Base-by-base conservation (phyloP, 768 basidiomycete genomes). In the Guyanaporus albipodus region DNA sequence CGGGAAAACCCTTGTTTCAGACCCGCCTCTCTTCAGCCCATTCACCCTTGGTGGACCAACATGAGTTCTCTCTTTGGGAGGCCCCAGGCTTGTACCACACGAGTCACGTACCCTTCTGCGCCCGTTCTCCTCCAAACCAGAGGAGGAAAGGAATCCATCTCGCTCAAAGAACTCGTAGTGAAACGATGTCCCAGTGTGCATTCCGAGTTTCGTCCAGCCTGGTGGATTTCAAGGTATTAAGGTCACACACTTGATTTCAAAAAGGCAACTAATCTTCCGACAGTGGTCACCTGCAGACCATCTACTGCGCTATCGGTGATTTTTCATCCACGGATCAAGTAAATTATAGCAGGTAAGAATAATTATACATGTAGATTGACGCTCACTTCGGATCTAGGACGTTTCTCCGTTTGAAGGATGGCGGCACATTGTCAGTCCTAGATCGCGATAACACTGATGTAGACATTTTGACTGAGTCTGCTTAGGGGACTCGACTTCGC, bases 201-300 rank as follows among this genome's bases (percentile, higher is more conserved):
- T 45, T 58, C 60, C 44, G 34, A 49, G 49, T 67, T 68, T 37
- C 52, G 37, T 33, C 65, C 67, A 11, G 57, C 53, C n/a, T 67
- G 65, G 65, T 67, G 65, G 65, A 58, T 67, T 44, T 56, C 67
- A 11, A 67, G 60, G 65, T 66, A 40, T 39, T 35, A 52, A 39
- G 27, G 29, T 24, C 14, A 32, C 28, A 12, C 9, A n/a, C 31
- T 22, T 18, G 17, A 33, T 42, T n/a, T 38, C 18, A 27, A 42
- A 38, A 27, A 18, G 14, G 36, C 42, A 26, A 27, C 51, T 67
- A 22, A 68, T 40, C 6, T 29, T 41, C 38, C 33, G 18, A 15
- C 39, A 66, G 65, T 46, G 65, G 65, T 18, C 67, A 67, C 32
- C 43, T 67, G 45, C 65, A 67, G 46, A 67, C 65, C 34, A 42